Conservation (phyloP, 2,329 filamentous ascomycete genomes). For the Ophiostoma sp. region DNA sequence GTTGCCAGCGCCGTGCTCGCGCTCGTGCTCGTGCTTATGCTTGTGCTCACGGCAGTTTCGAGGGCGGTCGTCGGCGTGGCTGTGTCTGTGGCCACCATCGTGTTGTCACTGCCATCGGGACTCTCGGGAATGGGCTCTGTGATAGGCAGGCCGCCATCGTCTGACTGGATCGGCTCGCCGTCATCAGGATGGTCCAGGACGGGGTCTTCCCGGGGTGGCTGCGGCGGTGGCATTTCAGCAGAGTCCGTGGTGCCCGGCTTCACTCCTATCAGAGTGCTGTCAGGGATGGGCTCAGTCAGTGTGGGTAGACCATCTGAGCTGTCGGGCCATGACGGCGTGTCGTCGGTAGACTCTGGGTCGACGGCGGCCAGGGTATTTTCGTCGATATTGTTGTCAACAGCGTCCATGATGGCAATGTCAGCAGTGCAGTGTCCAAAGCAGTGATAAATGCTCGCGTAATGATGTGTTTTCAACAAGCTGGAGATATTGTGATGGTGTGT, state of each 20-base stretch:
- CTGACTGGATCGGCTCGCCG: background rate
- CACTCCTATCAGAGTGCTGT: background rate
- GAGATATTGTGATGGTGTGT: background rate
- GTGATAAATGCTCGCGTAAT: background rate
- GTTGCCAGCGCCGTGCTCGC: background rate
- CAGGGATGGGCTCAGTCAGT: background rate
- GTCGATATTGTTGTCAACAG: background rate
- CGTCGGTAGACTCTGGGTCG: background rate
- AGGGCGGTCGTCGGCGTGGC: background rate
- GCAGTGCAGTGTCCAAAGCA: background rate
- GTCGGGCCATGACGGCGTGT: background rate
- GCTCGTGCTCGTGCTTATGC: background rate
- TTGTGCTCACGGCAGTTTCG: background rate
- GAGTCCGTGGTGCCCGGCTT: background rate
- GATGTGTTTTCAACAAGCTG: background rate
- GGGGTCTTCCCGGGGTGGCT: background rate
- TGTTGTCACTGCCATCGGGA: background rate
- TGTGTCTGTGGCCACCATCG: background rate
- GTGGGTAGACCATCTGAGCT: background rate
- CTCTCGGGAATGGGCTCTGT: background rate
- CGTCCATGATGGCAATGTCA: background rate
- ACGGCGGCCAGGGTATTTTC: background rate
- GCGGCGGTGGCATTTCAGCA: background rate
- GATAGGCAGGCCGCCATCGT: background rate
- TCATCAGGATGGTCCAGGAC: background rate